Base-by-base conservation (phyloP, 2,329 filamentous ascomycete species). In the Fusarium poae region DNA sequence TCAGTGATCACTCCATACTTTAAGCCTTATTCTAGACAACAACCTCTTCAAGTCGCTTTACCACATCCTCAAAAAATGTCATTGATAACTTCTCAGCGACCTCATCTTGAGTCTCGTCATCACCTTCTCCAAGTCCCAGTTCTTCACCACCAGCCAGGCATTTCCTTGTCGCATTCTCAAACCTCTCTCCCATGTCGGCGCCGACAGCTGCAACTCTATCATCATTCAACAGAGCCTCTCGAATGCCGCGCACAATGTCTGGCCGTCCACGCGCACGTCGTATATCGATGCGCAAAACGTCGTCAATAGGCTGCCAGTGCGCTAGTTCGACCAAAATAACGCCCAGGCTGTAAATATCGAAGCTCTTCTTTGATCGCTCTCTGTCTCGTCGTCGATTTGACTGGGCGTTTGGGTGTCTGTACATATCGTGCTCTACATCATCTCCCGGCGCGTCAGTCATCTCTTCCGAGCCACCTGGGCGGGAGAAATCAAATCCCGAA, bases 401-500 rank as follows among this genome's bases (percentile, higher is more conserved):
- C 63, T 84, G 82, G 3, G 80, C 76, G 10, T 67, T 65, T 0
- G 84, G 85, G 57, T 87, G 85, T 0, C 84, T 80, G 71, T 87
- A 88, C 8, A 87, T 70, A 54, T 86, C 83, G 52, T 82, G 78
- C 32, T 79, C 78, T 1, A 78, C 78, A 16, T 84, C 79, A 55
- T 82, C 80, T 10, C 79, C 78, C 0, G 82, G 82, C 3, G 80
- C 79, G 43, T 86, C 83, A 1, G 85, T 86, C 77, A 83, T 78
- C 63, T 86, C 85, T 49, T 85, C 82, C 9, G 79, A 79, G 4
- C 78, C 77, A 3, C 82, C 84, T 2, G 85, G 86, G 4, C 85
- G 81, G 3, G 83, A 82, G 68, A 85, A 87, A 63, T 87, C 85
- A 74, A 88, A 88, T 34, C 85, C 85, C 1, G 82, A 84, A 39